Evolutionary conservation across 2,329 filamentous ascomycete species (phyloP).

Genomic region (Polytolypa hystricis): DNA sequence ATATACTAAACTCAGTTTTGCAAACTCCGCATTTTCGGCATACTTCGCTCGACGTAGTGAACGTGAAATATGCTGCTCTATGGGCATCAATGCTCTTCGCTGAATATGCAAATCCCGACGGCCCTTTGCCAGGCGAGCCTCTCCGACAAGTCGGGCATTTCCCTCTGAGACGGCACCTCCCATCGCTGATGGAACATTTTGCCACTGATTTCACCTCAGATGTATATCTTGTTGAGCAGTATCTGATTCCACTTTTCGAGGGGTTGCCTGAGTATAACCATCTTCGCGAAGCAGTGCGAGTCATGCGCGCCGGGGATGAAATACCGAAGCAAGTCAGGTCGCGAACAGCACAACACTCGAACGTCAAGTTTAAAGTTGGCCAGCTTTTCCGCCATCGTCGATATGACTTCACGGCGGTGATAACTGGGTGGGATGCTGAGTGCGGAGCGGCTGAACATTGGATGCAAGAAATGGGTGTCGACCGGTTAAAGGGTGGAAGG

Average conservation of each 20-base stretch:
- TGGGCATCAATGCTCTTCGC: slow-evolving; percentile 57
- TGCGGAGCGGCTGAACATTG: slow-evolving; percentile 50
- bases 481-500: slow-evolving; percentile 47
- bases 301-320: slow-evolving; percentile 46
- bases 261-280: slow-evolving; percentile 42
- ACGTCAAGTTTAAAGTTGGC: slow-evolving; percentile 59
- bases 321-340: slow-evolving; percentile 40
- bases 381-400: slow-evolving; percentile 75
- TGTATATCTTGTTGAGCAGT: slow-evolving; percentile 56
- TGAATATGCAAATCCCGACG: slow-evolving; percentile 17
- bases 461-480: slow-evolving; percentile 54
- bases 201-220: slow-evolving; percentile 60
- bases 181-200: slow-evolving; percentile 54
- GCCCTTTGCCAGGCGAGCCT: slow-evolving; percentile 2
- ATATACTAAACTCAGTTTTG: slow-evolving; percentile 65
- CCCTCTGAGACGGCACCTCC: slow-evolving; percentile 51
- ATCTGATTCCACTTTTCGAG: slow-evolving; percentile 52
- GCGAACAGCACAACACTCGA: slow-evolving; percentile 24
- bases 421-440: slow-evolving; percentile 72
- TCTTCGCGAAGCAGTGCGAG: slow-evolving; percentile 43
- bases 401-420: slow-evolving; percentile 67
- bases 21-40: slow-evolving; percentile 31
- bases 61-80: slow-evolving; percentile 59
- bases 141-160: slow-evolving; percentile 29
- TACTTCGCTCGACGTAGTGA: slow-evolving; percentile 42